Evolutionary conservation across 805 yeast species (phyloP), one percentile per base, ranked within the genome.

Genomic region (Teunomyces atbi): DNA sequence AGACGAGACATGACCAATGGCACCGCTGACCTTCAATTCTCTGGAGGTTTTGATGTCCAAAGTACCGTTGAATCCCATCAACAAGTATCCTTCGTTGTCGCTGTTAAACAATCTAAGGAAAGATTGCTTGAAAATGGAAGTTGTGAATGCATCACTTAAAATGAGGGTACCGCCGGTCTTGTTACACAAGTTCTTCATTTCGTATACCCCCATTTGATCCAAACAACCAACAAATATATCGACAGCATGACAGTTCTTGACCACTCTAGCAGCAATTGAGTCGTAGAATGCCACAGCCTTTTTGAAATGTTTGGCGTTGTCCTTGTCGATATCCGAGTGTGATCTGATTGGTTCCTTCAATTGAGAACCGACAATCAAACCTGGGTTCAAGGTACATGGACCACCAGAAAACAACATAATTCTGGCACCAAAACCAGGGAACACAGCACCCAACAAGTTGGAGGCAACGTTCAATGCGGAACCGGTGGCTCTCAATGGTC

Each of bases 341-440:
- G 99, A 94, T 74, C 99, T 83, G 58, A 94, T 86, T 41, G 99
- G 97, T 68, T 94, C 99, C 64, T 88, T 87, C 64, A 94, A 78
- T 65, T 90, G 94, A 19, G 85, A 82, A 38, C 92, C 89, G 23
- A 94, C 99, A 55, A 94, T 89, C 64, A 88, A 73, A 57, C 99
- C 99, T 10, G 99, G 98, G 39, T 86, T 86, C 61, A 86, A 83
- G 39, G 99, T 94, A 64, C 97, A 84, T 41, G 97, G 96, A 52
- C 99, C 99, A 45, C 92, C 95, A 34, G 96, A 83, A 61, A 94
- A 94, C 49, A 94, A 74, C 74, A 89, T 83, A 56, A 94, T 77
- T 64, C 97, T 83, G 12, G 96, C 90, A 42, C 97, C 96, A 56
- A 83, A 81, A 47, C 88, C 90, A 44, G 90, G 83, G 70, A 82